phyloP scores from a whole-genome alignment of 345 rosid genomes.

The Theobroma cacao region DNA sequence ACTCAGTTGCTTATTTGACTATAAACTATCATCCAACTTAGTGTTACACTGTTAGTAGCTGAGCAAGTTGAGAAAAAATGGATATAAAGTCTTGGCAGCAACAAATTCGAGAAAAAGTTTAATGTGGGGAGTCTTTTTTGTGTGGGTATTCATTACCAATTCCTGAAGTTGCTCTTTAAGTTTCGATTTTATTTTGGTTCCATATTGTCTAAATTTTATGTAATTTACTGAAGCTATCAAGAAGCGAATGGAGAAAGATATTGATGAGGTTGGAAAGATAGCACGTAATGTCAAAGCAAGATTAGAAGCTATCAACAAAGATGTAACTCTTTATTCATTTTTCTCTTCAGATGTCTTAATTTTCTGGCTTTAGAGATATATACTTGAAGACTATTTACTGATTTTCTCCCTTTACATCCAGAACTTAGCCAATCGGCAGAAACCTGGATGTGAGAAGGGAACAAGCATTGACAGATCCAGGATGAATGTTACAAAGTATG shows the following conservation, averaged over 20 bases:
- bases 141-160: not conserved
- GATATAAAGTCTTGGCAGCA: not conserved
- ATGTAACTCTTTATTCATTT: conserved; percentile 37
- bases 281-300: conserved; percentile 73
- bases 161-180: not conserved
- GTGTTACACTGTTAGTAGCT: not conserved
- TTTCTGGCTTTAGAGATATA: not conserved
- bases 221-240: conserved; percentile 55
- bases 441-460: conserved; percentile 89
- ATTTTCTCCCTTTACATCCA: conserved; percentile 24
- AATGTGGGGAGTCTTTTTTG: not conserved
- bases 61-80: not conserved
- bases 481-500: conserved; percentile 78
- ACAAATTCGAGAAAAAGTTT: not conserved
- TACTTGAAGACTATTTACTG: conserved; percentile 4
- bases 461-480: conserved; percentile 86
- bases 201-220: not conserved
- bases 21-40: not conserved
- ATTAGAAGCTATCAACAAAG: conserved; percentile 75
- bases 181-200: not conserved
- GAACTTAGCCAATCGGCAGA: conserved; percentile 86
- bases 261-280: conserved; percentile 90
- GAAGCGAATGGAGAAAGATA: conserved; percentile 87
- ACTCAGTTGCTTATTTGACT: not conserved
- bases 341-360: not conserved